phyloP scores from a whole-genome alignment of 345 rosid species.

The Brassica incana region DNA sequence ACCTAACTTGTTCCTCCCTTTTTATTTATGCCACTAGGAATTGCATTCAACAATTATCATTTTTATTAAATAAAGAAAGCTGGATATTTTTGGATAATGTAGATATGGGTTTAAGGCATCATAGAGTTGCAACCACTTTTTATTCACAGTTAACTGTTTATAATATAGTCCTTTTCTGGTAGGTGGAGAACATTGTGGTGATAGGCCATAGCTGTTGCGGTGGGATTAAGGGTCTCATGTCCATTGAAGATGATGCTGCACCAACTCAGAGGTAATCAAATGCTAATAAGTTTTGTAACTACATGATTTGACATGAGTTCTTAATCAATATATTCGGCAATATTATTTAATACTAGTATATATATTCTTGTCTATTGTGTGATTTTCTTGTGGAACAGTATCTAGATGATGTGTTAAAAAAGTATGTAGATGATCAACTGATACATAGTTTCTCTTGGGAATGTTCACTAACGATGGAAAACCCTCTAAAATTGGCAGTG shows the following conservation, averaged over 20 bases:
- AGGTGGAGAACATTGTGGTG: constrained; percentile 82
- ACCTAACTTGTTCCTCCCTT: not conserved
- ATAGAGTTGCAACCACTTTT: constrained; percentile 14
- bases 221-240: constrained; percentile 96
- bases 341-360: no score
- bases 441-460: not conserved
- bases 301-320: not conserved
- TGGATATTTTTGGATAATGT: constrained; percentile 20
- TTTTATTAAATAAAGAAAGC: not conserved
- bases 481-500: constrained; percentile 46
- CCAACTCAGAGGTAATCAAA: constrained; percentile 28
- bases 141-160: not conserved
- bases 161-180: not conserved
- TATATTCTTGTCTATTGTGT: not conserved
- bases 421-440: not conserved
- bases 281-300: not conserved
- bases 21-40: constrained; percentile 17
- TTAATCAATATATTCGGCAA: constrained; percentile 22
- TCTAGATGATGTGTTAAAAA: no score
- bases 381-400: not conserved
- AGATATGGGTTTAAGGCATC: constrained; percentile 15
- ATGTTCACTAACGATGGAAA: not conserved
- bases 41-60: not conserved
- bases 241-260: constrained; percentile 57
- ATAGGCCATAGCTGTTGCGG: constrained; percentile 96